Evolutionary conservation across 2,329 filamentous ascomycete genomes (phyloP).

Genomic region (Verticillium isaacii): DNA sequence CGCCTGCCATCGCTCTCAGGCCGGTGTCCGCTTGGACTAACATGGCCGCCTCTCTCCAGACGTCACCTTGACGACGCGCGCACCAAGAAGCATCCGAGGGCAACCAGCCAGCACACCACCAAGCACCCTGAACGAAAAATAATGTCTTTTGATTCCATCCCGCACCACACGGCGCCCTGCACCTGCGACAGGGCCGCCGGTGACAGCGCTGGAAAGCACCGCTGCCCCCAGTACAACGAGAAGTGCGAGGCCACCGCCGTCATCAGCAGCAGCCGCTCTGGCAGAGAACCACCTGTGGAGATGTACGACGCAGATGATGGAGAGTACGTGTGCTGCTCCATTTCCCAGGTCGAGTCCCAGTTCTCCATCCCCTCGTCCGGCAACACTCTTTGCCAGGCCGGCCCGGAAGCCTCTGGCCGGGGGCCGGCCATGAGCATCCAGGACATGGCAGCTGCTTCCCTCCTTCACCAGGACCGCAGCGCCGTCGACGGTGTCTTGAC

Average conservation of each 20-base stretch:
- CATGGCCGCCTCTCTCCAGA: neutral
- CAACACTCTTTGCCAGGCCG: neutral
- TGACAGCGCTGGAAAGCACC: neutral
- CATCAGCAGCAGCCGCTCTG: neutral
- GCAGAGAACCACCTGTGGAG: neutral
- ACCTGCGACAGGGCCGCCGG: neutral
- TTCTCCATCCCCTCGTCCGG: neutral
- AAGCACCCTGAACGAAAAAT: neutral
- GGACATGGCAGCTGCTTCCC: neutral
- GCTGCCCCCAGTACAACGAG: neutral
- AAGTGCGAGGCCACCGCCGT: neutral
- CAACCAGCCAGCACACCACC: neutral
- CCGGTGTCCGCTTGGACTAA: neutral
- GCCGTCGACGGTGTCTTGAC: neutral
- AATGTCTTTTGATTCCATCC: neutral
- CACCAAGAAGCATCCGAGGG: neutral
- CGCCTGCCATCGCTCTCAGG: neutral
- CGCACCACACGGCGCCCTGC: neutral
- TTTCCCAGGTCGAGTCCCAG: neutral
- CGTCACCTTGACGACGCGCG: neutral
- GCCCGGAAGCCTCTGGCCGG: neutral
- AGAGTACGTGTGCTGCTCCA: neutral
- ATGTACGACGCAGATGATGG: neutral
- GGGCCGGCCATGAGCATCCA: too few relatives aligned
- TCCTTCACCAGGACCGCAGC: too few relatives aligned